phyloP scores from a whole-genome alignment of 2,329 filamentous ascomycete genomes.

The Trichoderma atroviride region DNA sequence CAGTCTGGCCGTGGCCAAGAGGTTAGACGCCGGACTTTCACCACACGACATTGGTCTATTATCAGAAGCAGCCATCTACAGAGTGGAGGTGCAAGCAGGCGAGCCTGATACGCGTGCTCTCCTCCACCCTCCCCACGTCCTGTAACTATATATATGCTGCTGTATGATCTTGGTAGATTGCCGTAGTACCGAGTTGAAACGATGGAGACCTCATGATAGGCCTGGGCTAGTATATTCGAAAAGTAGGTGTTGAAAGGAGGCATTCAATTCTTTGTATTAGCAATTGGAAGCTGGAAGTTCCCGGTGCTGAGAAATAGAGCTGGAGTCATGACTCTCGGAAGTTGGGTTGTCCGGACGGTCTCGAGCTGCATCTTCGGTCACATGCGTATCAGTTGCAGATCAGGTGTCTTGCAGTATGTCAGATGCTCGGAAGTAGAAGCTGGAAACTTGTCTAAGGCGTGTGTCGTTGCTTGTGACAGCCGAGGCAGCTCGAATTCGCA shows the following conservation, averaged over 20 bases:
- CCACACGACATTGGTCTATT: background rate
- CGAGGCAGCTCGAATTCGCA: background rate
- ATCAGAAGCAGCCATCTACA: slow-evolving; percentile 1
- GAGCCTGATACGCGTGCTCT: background rate
- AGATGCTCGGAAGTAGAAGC: background rate
- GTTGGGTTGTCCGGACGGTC: background rate
- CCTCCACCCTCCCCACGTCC: background rate
- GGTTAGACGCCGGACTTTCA: background rate
- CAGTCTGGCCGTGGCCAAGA: background rate
- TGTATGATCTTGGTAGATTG: background rate
- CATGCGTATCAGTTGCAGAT: background rate
- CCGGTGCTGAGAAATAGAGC: background rate
- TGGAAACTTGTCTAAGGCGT: background rate
- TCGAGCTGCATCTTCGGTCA: background rate
- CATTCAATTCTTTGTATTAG: background rate
- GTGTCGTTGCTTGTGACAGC: background rate
- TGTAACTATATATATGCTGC: background rate
- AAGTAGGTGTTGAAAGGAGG: background rate
- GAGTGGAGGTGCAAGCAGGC: background rate
- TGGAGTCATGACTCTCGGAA: background rate
- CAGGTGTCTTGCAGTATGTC: background rate
- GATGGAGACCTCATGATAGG: background rate
- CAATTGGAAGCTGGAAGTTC: background rate
- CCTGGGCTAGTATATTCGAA: background rate
- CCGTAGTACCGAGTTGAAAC: background rate